Conservation (phyloP, 2,329 filamentous ascomycete genomes). For the Cadophora malorum region DNA sequence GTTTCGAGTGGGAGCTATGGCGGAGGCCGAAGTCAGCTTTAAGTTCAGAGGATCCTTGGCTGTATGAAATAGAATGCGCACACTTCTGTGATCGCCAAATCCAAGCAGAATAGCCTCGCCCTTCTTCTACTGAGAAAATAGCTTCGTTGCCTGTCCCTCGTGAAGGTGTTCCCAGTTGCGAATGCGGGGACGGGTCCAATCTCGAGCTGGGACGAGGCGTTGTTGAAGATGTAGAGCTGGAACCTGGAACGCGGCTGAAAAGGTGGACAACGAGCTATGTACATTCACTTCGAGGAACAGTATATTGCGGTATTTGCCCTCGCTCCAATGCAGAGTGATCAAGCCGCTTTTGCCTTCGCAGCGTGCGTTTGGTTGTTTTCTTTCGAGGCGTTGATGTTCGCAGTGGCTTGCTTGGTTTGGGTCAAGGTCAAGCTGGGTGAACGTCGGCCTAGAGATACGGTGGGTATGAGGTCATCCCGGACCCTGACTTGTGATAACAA, state of each 20-base stretch:
- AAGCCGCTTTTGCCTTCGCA: no score
- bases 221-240: background rate
- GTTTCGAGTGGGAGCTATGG: constrained; percentile 13
- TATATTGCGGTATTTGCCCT: no score
- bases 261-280: background rate
- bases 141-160: background rate
- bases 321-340: no score
- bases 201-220: background rate
- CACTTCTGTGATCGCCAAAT: background rate
- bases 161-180: background rate
- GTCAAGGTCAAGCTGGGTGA: background rate
- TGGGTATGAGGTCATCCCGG: constrained; percentile 2
- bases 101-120: no score
- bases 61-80: background rate
- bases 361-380: background rate
- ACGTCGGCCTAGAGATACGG: background rate
- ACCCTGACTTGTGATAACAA: background rate
- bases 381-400: background rate
- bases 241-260: background rate
- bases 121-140: background rate
- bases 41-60: background rate
- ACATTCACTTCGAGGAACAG: background rate
- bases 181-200: background rate
- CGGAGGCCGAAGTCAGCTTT: constrained; percentile 7
- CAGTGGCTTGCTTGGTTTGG: background rate